These are phyloP conservation scores for Colletotrichum sp. DNA, from an alignment of 2,329 filamentous ascomycete genomes.

Conservation along the genomic window DNA sequence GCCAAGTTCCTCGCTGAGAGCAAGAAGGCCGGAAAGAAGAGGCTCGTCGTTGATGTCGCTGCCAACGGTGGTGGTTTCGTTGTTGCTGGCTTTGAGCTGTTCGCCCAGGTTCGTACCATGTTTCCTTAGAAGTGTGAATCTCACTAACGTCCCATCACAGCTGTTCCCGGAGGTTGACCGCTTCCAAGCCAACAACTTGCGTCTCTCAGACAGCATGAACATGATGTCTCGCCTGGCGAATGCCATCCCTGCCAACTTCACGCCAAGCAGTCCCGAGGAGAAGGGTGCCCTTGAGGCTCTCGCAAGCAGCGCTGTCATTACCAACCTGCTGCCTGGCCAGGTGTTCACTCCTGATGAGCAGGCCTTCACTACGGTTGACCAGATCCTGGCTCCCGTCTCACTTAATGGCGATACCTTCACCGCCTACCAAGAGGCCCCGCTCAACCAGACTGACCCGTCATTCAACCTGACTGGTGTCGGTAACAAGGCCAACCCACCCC, in stretches of 20 bases:
- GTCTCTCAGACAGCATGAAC: slow-evolving; percentile 51
- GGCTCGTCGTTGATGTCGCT: slow-evolving; percentile 64
- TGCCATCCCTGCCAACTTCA: slow-evolving; percentile 29
- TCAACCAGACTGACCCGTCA: slow-evolving; percentile 33
- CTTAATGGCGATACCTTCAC: slow-evolving; percentile 55
- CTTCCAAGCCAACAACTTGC: slow-evolving; percentile 56
- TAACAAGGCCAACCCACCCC: slow-evolving; percentile 41
- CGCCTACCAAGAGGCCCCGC: slow-evolving; percentile 46
- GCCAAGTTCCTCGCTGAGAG: slow-evolving; percentile 28
- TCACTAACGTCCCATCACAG: not conserved
- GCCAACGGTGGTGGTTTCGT: slow-evolving; percentile 65
- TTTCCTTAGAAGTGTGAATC: slow-evolving; percentile 42
- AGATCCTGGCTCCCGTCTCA: slow-evolving; percentile 36
- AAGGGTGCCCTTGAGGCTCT: slow-evolving; percentile 50
- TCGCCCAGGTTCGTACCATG: slow-evolving; percentile 50
- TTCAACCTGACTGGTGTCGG: slow-evolving; percentile 49
- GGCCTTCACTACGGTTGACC: slow-evolving; percentile 30
- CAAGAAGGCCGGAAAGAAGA: slow-evolving; percentile 58
- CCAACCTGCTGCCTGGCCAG: slow-evolving; percentile 50
- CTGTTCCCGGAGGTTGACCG: slow-evolving; percentile 57
- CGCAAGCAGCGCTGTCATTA: slow-evolving; percentile 46
- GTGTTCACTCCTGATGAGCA: slow-evolving; percentile 49
- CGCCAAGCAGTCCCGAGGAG: slow-evolving; percentile 40
- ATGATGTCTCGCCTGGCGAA: slow-evolving; percentile 44
- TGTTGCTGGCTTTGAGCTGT: slow-evolving; percentile 66